Base-by-base conservation (phyloP, 768 basidiomycete species). In the Amanita rubescens region DNA sequence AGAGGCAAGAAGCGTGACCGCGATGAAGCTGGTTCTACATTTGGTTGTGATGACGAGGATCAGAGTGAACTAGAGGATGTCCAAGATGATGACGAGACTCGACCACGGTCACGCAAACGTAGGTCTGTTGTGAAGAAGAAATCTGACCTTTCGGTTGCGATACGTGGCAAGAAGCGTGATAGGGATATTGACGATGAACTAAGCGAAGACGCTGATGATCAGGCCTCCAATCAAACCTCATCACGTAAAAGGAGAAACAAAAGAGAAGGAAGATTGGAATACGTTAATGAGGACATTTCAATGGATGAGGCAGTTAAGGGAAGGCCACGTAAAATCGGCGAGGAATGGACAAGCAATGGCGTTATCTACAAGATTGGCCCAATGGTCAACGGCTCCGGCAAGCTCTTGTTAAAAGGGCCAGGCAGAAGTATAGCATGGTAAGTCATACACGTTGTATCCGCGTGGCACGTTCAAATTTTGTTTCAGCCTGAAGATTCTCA, bases 1-100 rank as follows among this genome's bases (percentile, higher is more conserved):
- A 71, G 81, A 55, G 86, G 87, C 42, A 86, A 78, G 73, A 91
- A 91, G 69, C 82, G 88, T 57, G 85, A 85, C 66, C 82, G 84
- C 37, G 75, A 78, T 6, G 85, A 87, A 62, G 85, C 85, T 52
- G 87, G 78, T 6, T 86, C 85, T 3, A 80, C 78, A 0, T 82
- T 87, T 60, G 86, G 80, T 43, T 81, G 77, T 22, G 85, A 86
- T 58, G 79, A 79, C 38, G 75, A 79, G 46, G 71, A 75, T 30
- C 27, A 46, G 39, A 70, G 68, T 55, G 65, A 56, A 42, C 54
- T 56, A n/a, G 72, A 71, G 51, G 70, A 67, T n/a, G 69, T 69
- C 32, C 66, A 67, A 35, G 67, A 62, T 47, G 71, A 73, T 56
- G 69, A 71, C 41, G 76, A 73, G 58, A 59, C 70, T 42, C 71